phyloP scores from a whole-genome alignment of 805 yeast genomes.

The Candida chauliodis region DNA sequence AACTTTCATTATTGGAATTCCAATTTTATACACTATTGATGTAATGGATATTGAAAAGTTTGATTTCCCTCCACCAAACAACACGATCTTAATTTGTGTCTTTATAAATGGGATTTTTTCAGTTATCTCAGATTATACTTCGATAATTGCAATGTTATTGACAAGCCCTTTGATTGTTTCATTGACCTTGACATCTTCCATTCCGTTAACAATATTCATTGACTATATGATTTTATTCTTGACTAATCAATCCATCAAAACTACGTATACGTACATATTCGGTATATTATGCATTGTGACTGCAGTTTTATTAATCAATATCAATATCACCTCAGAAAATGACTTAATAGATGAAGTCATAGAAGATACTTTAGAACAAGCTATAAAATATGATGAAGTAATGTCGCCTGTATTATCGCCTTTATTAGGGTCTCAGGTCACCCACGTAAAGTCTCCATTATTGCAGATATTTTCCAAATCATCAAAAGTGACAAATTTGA shows the following conservation, averaged over 20 bases:
- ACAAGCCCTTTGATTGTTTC: constrained; percentile 54
- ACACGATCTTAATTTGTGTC: constrained; percentile 29
- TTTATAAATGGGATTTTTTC: constrained; percentile 42
- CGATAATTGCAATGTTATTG: constrained; percentile 48
- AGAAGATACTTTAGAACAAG: constrained; percentile 46
- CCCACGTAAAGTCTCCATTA: neutral
- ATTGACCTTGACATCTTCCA: constrained; percentile 48
- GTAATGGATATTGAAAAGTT: constrained; percentile 38
- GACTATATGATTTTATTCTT: constrained; percentile 38
- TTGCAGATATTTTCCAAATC: neutral
- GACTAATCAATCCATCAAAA: constrained; percentile 15
- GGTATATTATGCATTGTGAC: constrained; percentile 47
- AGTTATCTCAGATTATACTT: constrained; percentile 47
- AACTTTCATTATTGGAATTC: constrained; percentile 38
- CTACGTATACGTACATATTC: constrained; percentile 32
- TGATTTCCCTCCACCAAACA: constrained; percentile 37
- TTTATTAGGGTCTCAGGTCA: constrained; percentile 18
- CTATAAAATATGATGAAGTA: constrained; percentile 43
- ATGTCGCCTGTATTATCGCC: constrained; percentile 49
- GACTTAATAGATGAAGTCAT: constrained; percentile 45
- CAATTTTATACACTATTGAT: constrained; percentile 35
- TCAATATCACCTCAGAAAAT: constrained; percentile 40
- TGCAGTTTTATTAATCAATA: constrained; percentile 45
- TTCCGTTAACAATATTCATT: constrained; percentile 49
- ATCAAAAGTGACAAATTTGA: constrained; percentile 14